Evolutionary conservation across 306 rosid genomes (phyloP).

Genomic region (Quercus bicolor): DNA sequence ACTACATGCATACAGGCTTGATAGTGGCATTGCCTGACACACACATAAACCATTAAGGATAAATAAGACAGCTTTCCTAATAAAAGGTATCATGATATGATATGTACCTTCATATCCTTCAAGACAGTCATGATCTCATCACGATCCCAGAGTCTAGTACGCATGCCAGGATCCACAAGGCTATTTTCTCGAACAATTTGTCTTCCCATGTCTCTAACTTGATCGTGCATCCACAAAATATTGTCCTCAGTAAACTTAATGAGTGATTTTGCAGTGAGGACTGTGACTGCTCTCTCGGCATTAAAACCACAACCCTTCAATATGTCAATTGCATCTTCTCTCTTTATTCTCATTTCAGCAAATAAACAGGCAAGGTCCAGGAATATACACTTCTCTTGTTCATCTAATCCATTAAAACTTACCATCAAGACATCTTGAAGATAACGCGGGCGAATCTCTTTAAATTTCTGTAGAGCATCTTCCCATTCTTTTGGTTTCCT

Average conservation of each 20-base stretch:
- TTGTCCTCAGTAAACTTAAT: conserved; percentile 36
- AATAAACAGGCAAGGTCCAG: conserved; percentile 63
- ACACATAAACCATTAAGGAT: background rate
- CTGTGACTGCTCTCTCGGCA: conserved; percentile 40
- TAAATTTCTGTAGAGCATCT: conserved; percentile 40
- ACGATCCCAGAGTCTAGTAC: conserved; percentile 63
- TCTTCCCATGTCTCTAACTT: conserved; percentile 66
- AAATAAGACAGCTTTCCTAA: background rate
- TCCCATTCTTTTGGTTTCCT: conserved; percentile 49
- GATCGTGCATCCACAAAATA: conserved; percentile 66
- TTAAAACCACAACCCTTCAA: conserved; percentile 52
- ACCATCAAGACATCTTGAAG: conserved; percentile 62
- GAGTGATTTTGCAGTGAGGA: conserved; percentile 43
- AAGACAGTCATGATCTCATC: conserved; percentile 41
- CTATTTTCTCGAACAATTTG: conserved; percentile 45
- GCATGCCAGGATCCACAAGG: conserved; percentile 38
- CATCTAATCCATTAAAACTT: conserved; percentile 48
- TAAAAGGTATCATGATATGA: background rate
- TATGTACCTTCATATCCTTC: conserved; percentile 36
- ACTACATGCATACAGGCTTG: background rate
- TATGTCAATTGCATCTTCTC: conserved; percentile 8
- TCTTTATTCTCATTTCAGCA: conserved; percentile 33
- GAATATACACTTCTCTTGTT: conserved; percentile 47
- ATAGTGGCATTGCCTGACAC: no score
- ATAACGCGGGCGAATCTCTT: conserved; percentile 23